A percentile compares a stretch with the other conserved stretches of the same genome.
Evolutionary conservation across 163 green algal species (phyloP).

Genomic region (Scenedesmus sp.): DNA sequence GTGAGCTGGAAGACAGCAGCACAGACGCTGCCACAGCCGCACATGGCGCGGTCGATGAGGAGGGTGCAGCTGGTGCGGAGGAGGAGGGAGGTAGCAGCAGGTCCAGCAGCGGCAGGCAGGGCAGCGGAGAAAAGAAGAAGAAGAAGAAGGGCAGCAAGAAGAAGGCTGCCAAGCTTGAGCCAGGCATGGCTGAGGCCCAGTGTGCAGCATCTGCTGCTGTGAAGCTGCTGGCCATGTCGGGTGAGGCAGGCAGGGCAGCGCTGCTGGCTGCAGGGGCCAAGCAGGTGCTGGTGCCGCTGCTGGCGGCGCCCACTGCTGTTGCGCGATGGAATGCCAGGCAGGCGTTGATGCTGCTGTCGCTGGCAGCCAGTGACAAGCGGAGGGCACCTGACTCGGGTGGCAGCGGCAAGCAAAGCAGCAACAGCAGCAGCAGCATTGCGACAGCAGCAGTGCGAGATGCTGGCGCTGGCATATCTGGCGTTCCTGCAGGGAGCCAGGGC

Average conservation of each 20-base stretch:
- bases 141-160: constrained; percentile 3
- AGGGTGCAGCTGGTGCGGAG: background rate
- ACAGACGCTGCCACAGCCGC: background rate
- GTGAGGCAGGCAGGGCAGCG: background rate
- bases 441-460: background rate
- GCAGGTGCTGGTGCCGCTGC: constrained; percentile 18
- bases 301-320: background rate
- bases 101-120: background rate
- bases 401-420: background rate
- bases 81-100: background rate
- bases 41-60: background rate
- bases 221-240: constrained; percentile 36
- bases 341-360: constrained; percentile 5
- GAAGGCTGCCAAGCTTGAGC: background rate
- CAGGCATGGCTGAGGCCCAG: background rate
- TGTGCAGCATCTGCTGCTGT: constrained; percentile 15
- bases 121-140: background rate
- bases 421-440: background rate
- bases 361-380: background rate
- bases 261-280: constrained; percentile 7
- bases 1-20: background rate
- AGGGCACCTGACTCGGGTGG: background rate
- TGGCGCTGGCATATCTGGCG: background rate
- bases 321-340: constrained; percentile 25
- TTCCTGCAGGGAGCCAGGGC: background rate